Base-by-base conservation (phyloP, 495 filamentous ascomycete genomes). In the Delitschia confertaspora region DNA sequence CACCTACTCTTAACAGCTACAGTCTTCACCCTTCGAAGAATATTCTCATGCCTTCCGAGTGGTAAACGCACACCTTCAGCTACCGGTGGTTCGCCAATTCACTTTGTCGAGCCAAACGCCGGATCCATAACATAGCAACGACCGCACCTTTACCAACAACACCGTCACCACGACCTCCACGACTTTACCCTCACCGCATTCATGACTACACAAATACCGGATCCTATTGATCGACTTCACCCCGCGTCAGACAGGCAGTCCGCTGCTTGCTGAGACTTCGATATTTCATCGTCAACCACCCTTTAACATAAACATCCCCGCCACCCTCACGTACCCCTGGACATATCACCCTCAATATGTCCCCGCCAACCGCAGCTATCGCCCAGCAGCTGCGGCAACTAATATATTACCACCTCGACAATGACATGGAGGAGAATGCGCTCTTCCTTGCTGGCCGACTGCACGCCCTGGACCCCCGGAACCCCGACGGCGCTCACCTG, bases 391-490 rank as follows among this genome's bases (percentile, higher is more conserved):
- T 96, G 53, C 75, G 82, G 58, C 83, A 91, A 58, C 72, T 85
- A 38, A 79, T 96, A 47, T 83, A 87, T 64, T 94, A 96, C 65
- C 80, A 93, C 58, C 76, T 98, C 60, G 91, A 98, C 65, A 93
- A 89, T 53, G 80, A 88, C 54, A 72, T 88, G 21, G 70, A 82
- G 51, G 74, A 83, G 23, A 95, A 91, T 53, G 91, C 91, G 38
- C 76, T 94, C 21, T 96, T 96, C 65, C 79, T 93, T 29, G 82
- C 91, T 35, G 85, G 86, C 38, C 80, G 91, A 34, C 72, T 96
- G 4, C 72, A 78, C 35, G 88, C 88, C 24, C 78, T 85, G 54
- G 91, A 96, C 47, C 77, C 76, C 13, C 76, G 80, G 42, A 78
- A 77, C 23, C 71, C 75, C 31, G 91, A 98, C 62, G 79, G 85